Conservation (phyloP, 2,329 filamentous ascomycete species). For the Fusarium cyanostomum region DNA sequence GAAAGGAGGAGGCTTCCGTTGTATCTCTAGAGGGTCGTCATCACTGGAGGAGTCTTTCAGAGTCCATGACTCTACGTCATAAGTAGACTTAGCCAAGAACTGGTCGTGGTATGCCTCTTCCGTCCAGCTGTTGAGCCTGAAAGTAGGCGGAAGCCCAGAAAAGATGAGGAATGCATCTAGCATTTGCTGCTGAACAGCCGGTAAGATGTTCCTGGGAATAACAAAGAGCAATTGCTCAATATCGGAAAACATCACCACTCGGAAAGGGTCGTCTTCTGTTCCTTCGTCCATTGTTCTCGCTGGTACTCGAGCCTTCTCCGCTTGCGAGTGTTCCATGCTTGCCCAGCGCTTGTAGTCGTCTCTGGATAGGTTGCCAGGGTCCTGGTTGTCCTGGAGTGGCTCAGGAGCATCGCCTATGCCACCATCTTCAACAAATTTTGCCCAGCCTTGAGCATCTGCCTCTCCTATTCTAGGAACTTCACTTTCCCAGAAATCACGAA, state of each 20-base stretch:
- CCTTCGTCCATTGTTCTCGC: conserved; percentile 79
- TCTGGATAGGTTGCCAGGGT: conserved; percentile 42
- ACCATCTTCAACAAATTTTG: conserved; percentile 53
- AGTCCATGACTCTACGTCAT: conserved; percentile 1
- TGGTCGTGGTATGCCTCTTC: conserved; percentile 46
- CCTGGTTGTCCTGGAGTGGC: conserved; percentile 25
- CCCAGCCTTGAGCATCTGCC: conserved; percentile 75
- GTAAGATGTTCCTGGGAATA: conserved; percentile 53
- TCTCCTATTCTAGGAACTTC: conserved; percentile 85
- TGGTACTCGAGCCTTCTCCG: conserved; percentile 64
- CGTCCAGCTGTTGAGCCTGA: conserved; percentile 42
- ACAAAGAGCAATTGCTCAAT: conserved; percentile 69
- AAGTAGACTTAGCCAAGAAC: conserved; percentile 33
- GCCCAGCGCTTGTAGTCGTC: conserved; percentile 64
- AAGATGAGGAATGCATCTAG: conserved; percentile 78
- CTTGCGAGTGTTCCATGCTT: conserved; percentile 61
- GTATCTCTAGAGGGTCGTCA: conserved; percentile 34
- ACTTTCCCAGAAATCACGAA: conserved; percentile 87
- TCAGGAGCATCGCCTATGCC: conserved; percentile 55
- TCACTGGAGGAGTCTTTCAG: neutral
- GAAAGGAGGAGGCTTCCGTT: conserved; percentile 45
- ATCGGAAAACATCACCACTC: conserved; percentile 83
- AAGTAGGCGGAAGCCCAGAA: conserved; percentile 67
- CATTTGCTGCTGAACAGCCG: conserved; percentile 56
- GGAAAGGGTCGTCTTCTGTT: conserved; percentile 82